phyloP scores from a whole-genome alignment of 2,329 filamentous ascomycete genomes.

The Fonsecaea pedrosoi region DNA sequence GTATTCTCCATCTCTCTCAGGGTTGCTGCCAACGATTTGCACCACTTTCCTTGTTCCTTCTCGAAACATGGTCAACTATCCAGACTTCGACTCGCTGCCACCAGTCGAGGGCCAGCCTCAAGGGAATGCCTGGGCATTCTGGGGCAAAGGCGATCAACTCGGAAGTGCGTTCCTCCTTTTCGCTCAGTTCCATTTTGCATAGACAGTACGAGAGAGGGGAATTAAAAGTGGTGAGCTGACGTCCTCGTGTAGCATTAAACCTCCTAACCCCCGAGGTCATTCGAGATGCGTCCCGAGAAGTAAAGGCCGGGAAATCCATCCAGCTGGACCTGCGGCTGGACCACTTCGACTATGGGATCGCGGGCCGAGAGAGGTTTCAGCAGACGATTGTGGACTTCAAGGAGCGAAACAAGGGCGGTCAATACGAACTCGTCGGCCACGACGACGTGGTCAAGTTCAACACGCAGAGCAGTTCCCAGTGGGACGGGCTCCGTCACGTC shows the following conservation, averaged over 20 bases:
- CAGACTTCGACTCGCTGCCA: conserved; percentile 18
- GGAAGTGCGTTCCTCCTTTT: conserved; percentile 47
- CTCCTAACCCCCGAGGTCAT: conserved; percentile 57
- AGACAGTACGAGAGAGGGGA: background rate
- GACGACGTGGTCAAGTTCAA: conserved; percentile 32
- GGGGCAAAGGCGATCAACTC: conserved; percentile 57
- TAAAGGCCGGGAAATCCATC: conserved; percentile 44
- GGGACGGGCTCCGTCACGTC: conserved; percentile 32
- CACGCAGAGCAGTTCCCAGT: conserved; percentile 29
- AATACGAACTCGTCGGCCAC: conserved; percentile 16
- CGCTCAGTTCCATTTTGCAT: background rate
- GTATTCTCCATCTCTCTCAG: background rate
- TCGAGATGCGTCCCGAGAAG: conserved; percentile 51
- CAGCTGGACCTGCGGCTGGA: conserved; percentile 45
- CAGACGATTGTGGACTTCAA: conserved; percentile 37
- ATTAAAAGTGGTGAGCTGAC: background rate
- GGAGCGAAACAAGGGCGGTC: conserved; percentile 8
- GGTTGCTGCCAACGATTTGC: background rate
- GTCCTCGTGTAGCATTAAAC: conserved; percentile 50
- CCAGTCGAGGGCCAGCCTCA: conserved; percentile 45
- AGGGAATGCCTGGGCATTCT: conserved; percentile 64
- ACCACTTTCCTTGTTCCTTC: background rate
- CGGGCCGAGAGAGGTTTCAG: conserved; percentile 38
- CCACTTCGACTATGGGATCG: conserved; percentile 46
- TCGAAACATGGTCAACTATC: background rate